Evolutionary conservation across 2,329 filamentous ascomycete species (phyloP).

Genomic region (Claviceps sp.): DNA sequence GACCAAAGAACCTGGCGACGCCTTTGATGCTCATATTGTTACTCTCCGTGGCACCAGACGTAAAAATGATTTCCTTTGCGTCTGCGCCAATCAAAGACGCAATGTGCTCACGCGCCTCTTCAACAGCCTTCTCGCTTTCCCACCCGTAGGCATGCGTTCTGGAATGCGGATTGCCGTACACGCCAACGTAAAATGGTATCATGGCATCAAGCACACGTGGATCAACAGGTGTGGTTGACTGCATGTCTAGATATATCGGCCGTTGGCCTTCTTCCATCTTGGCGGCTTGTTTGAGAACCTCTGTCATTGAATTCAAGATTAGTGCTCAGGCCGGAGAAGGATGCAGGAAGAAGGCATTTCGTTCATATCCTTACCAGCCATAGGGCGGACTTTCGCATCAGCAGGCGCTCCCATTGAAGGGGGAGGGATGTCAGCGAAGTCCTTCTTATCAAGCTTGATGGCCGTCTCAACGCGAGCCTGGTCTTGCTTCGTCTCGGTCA

Average conservation of each 20-base stretch:
- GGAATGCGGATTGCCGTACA: slow-evolving; percentile 95
- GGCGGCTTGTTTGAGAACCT: slow-evolving; percentile 80
- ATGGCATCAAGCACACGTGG: slow-evolving; percentile 92
- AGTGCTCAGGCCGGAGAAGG: background rate
- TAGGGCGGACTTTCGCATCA: slow-evolving; percentile 61
- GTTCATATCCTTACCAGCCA: slow-evolving; percentile 34
- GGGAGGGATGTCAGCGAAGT: slow-evolving; percentile 48
- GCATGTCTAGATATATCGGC: slow-evolving; percentile 97
- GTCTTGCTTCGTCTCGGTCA: slow-evolving; percentile 68
- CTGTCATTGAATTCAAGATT: slow-evolving; percentile 20
- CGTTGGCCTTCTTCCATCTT: slow-evolving; percentile 85
- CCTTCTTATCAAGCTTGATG: slow-evolving; percentile 75
- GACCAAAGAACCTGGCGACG: slow-evolving; percentile 87
- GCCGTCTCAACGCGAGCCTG: slow-evolving; percentile 76
- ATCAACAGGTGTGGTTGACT: slow-evolving; percentile 90
- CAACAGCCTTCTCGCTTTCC: slow-evolving; percentile 92
- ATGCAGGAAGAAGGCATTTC: background rate
- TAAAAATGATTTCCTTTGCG: slow-evolving; percentile 97
- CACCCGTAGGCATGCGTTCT: slow-evolving; percentile 96
- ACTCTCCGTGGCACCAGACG: slow-evolving; percentile 92
- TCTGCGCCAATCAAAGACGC: slow-evolving; percentile 85
- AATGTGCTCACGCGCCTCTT: slow-evolving; percentile 71
- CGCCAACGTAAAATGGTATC: slow-evolving; percentile 84
- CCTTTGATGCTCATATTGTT: slow-evolving; percentile 99
- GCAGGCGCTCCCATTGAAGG: slow-evolving; percentile 17